Evolutionary conservation across 768 basidiomycete genomes (phyloP).

Genomic region (Suillus clintonianus): DNA sequence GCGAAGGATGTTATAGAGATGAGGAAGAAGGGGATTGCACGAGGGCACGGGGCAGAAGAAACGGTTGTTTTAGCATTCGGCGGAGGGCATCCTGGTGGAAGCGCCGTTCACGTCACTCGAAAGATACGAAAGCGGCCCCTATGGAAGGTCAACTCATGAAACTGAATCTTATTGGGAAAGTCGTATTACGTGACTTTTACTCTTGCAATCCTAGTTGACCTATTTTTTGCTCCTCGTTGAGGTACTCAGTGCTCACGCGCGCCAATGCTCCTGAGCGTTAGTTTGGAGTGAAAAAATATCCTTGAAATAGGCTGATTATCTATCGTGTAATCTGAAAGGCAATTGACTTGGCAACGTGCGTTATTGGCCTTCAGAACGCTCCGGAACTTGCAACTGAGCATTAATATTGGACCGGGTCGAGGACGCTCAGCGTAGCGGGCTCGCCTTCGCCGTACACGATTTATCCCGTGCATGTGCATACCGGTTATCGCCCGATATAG

Average conservation of each 20-base stretch:
- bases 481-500: not conserved
- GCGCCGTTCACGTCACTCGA: slow-evolving; percentile 84
- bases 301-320: not conserved
- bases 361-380: slow-evolving; percentile 22
- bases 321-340: slow-evolving; percentile 15
- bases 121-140: slow-evolving; percentile 84
- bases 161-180: slow-evolving; percentile 26
- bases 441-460: not conserved
- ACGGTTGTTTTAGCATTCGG: slow-evolving; percentile 93
- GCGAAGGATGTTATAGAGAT: slow-evolving; percentile 87
- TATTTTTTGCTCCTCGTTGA: slow-evolving; percentile 14
- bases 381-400: not conserved
- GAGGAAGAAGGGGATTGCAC: slow-evolving; percentile 76
- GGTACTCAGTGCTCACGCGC: not conserved
- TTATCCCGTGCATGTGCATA: not conserved
- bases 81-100: slow-evolving; percentile 63
- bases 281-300: not conserved
- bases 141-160: slow-evolving; percentile 79
- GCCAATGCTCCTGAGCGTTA: not conserved
- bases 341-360: slow-evolving; percentile 19
- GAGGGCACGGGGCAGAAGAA: slow-evolving; percentile 75
- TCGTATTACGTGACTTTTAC: slow-evolving; percentile 29
- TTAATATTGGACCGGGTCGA: no score
- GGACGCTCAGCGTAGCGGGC: no score
- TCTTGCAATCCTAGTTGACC: slow-evolving; percentile 16